phyloP scores from a whole-genome alignment of 140 eudicot genomes.

The Ambrosia hybrid region DNA sequence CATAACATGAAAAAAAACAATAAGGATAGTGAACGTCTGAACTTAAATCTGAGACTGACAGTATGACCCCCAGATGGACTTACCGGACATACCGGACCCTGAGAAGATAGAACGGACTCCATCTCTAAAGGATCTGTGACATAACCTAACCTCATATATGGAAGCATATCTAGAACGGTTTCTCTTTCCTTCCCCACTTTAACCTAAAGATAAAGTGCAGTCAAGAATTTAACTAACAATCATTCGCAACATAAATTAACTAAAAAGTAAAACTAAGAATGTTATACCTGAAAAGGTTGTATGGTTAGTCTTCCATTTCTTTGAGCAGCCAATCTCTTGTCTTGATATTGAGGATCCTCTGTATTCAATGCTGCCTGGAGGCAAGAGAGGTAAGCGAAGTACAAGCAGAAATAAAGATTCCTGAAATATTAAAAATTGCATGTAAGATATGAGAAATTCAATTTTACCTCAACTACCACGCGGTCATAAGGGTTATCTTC shows the following conservation, averaged over 20 bases:
- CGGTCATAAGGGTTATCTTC: constrained; percentile 89
- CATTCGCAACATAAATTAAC: constrained; percentile 1
- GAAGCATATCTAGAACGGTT: constrained; percentile 82
- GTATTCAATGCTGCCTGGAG: constrained; percentile 86
- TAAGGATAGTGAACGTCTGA: neutral
- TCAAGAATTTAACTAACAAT: neutral
- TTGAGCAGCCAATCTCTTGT: constrained; percentile 92
- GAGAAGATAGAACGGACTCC: constrained; percentile 87
- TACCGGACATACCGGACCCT: constrained; percentile 96
- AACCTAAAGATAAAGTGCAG: constrained; percentile 48
- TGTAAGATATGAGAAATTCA: constrained; percentile 8
- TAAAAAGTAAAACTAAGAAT: neutral
- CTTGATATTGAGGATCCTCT: constrained; percentile 98
- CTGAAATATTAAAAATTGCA: constrained; percentile 4
- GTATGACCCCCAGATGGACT: constrained; percentile 29
- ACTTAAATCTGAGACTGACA: constrained; percentile 7
- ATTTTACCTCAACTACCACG: constrained; percentile 65
- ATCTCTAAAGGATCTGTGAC: constrained; percentile 93
- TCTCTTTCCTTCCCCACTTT: constrained; percentile 87
- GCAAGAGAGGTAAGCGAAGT: constrained; percentile 17
- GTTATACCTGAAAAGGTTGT: constrained; percentile 63
- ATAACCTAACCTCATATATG: constrained; percentile 92
- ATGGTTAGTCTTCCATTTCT: constrained; percentile 82
- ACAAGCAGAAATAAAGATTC: constrained; percentile 21
- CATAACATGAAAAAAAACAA: constrained; percentile 11